Base-by-base conservation (phyloP, 2,329 filamentous ascomycete genomes). In the Chaetomiaceae sp. region DNA sequence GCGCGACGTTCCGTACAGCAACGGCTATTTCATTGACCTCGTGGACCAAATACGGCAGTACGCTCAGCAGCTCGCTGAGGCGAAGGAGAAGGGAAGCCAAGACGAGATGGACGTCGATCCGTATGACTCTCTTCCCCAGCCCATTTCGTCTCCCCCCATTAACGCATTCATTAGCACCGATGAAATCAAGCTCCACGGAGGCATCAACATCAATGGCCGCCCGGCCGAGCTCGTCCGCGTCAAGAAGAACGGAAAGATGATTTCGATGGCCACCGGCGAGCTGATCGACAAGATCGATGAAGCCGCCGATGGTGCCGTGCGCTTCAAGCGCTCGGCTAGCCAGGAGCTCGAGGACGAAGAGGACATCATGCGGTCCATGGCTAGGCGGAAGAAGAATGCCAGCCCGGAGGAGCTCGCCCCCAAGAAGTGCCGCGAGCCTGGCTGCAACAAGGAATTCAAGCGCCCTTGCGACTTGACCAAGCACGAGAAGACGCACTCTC, bases 391-490 rank as follows among this genome's bases (percentile, higher is more conserved):
- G 79, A 95, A 95, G 79, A 91, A 91, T 50, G 88, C 88, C 29
- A 84, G 82, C 42, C 84, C 86, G 6, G 87, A 91, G 67, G 85
- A 94, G 65, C 81, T 91, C 40, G 82, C 87, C 38, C 85, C 80
- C 47, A 83, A 91, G 68, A 81, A 80, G 58, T 95, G 88, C 73
- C 76, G 77, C 52, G 79, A 89, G 62, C 72, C 73, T 5, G 79
- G 79, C 33, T 97, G 91, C 70, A 82, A 80, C 66, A 96, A 95
- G 70, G 81, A 91, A 66, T 97, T 97, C 73, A 94, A 93, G 69
- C 84, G 93, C 52, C 88, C 88, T n/a, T 97, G 93, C 67, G 93
- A 98, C 65, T 73, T 97, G 49, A 96, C 89, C 56, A 97, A 97
- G 74, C 93, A 98, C 68, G 86, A 95, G 71, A 98, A 97, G 75